Base-by-base conservation (phyloP, 306 rosid species). In the Quercus robur region DNA sequence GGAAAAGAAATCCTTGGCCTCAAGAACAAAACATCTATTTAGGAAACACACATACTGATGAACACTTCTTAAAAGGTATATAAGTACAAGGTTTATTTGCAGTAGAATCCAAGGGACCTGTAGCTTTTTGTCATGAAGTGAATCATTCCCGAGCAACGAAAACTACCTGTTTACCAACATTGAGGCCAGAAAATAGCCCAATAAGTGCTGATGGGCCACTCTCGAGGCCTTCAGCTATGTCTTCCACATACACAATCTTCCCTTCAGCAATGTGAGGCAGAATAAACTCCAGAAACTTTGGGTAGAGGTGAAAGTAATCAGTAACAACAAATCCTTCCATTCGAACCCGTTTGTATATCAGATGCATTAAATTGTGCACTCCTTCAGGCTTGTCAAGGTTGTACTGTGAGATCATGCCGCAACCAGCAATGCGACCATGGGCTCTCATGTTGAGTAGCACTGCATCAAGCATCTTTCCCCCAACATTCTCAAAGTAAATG, bases 371-470 rank as follows among this genome's bases (percentile, higher is more conserved):
- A 49, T 85, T 85, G 1, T 78, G 85, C 3, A 81, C 83, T 0
- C 88, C 85, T 73, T 85, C 85, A 5, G 33, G 59, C 78, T 85
- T 35, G 13, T 75, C 81, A 10, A 81, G 83, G 46, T 85, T 81
- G 85, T 85, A 81, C 73, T 81, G 85, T 12, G 88, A 85, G 51
- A 85, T 85, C 88, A 85, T 81, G 54, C 85, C 21, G 0, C 30
- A 23, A 63, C 3, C 23, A 23, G 8, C 28, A 20, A 20, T 57
- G 26, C 63, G 63, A 21, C 63, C 63, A 57, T 20, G 63, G 10
- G 3, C 23, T n/a, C 63, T 57, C 63, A 57, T 57, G 63, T 57
- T 57, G 21, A 57, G 26, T 9, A 57, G 30, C 4, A 20, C 63
- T 57, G 63, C 63, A 57, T 57, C 63, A 57, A 57, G 63, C 23